Percentiles rank a stretch among this genome's conserved stretches.
Evolutionary conservation across 768 basidiomycete species (phyloP).

Genomic region (Suillus lakei): DNA sequence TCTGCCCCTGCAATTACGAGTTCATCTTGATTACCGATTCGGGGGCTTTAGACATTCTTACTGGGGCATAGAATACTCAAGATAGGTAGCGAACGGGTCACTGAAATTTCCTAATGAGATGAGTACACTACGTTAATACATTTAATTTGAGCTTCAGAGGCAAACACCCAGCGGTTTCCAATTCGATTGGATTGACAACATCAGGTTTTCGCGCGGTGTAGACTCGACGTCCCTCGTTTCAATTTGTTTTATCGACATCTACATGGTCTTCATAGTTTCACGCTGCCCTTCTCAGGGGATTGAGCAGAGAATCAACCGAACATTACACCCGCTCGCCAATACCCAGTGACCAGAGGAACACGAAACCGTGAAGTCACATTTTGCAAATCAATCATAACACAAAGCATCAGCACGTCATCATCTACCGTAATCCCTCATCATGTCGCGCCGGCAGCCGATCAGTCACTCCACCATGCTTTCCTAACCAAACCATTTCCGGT

Average conservation of each 20-base stretch:
- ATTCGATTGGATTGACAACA: neutral
- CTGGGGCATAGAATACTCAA: neutral
- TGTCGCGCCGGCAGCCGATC: no score
- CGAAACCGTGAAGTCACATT: neutral
- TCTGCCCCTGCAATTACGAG: slow-evolving; percentile 11
- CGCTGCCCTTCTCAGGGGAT: neutral
- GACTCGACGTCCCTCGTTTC: neutral
- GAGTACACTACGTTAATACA: neutral
- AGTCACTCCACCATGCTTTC: no score
- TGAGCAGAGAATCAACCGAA: neutral
- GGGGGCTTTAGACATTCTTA: neutral
- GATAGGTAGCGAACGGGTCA: neutral
- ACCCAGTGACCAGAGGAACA: neutral
- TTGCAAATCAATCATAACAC: neutral
- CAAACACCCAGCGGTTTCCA: neutral
- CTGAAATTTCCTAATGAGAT: neutral
- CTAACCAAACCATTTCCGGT: no score
- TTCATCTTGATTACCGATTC: neutral
- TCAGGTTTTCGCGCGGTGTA: neutral
- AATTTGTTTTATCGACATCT: neutral
- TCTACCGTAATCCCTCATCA: no score
- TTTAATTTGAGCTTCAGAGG: neutral
- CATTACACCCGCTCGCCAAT: neutral
- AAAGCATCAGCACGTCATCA: neutral
- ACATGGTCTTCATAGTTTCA: neutral